Percentiles rank a stretch among this genome's conserved stretches.
These are phyloP conservation scores for Smallanthus sonchifolius DNA, from an alignment of 129 eudicot species.

Conservation along the genomic window DNA sequence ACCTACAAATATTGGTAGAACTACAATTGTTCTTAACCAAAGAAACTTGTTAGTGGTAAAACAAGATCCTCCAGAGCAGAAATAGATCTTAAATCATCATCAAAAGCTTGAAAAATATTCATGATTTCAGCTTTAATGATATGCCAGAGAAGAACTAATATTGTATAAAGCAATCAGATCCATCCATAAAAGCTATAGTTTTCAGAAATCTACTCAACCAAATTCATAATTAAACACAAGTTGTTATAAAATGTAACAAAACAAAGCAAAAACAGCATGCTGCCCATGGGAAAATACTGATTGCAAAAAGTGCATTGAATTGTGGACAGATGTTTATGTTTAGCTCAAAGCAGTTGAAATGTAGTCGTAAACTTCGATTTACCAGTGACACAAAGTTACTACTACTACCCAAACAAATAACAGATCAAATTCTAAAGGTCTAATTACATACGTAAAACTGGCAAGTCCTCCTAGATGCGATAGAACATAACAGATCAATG, in stretches of 20 bases:
- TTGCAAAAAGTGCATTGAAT: background rate
- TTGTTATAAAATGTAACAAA: background rate
- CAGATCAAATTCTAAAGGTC: constrained; percentile 8
- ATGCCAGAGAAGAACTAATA: background rate
- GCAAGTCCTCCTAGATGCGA: background rate
- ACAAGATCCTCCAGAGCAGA: background rate
- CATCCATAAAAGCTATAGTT: background rate
- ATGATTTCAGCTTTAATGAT: background rate
- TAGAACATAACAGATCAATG: constrained; percentile 3
- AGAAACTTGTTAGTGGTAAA: background rate
- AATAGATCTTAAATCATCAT: background rate
- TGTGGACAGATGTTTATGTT: background rate
- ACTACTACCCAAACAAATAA: background rate
- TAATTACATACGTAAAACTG: background rate
- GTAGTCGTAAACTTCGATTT: background rate
- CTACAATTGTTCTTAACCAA: background rate
- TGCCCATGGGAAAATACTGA: background rate
- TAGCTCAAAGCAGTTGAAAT: background rate
- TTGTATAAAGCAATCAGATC: background rate
- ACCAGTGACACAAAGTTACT: background rate
- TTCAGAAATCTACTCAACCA: background rate
- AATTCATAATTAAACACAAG: background rate
- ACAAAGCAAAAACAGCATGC: background rate
- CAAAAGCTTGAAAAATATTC: background rate
- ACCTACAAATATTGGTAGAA: background rate